A percentile compares a stretch with the other conserved stretches of the same genome.
Evolutionary conservation across 1,284 basidiomycete species (phyloP).

Genomic region (Puccinia coronata): DNA sequence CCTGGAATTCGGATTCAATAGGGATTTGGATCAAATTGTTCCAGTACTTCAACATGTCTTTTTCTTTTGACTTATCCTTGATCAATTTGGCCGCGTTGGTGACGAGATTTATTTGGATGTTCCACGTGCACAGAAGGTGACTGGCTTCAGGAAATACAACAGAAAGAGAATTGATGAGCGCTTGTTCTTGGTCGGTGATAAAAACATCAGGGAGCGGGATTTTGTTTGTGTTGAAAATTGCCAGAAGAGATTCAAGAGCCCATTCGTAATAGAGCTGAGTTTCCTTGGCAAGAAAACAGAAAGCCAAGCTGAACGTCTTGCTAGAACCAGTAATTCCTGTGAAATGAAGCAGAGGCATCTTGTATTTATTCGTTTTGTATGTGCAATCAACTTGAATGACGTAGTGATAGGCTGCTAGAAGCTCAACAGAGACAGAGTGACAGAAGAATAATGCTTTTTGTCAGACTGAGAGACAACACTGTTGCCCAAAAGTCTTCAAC

Average conservation of each 20-base stretch:
- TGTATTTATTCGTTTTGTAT: constrained; percentile 9
- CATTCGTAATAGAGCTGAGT: no score
- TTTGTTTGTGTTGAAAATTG: background rate
- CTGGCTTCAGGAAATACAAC: background rate
- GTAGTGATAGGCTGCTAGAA: background rate
- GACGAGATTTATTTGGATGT: background rate
- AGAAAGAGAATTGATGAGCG: constrained; percentile 4
- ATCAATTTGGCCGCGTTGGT: background rate
- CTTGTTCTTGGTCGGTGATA: background rate
- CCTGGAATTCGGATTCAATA: background rate
- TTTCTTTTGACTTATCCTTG: background rate
- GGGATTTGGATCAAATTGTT: background rate
- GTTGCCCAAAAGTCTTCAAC: no score
- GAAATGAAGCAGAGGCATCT: no score
- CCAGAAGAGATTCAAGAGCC: background rate
- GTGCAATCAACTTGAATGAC: background rate
- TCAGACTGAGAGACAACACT: no score
- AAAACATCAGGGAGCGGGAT: background rate
- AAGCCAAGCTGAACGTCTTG: background rate
- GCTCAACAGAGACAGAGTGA: background rate
- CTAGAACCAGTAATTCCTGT: background rate
- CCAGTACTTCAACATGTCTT: background rate
- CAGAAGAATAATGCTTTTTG: background rate
- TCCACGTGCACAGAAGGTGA: background rate
- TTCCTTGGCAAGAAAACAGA: constrained; percentile 12